These are phyloP conservation scores for Sporothrix brasiliensis DNA, from an alignment of 2,329 filamentous ascomycete genomes.

Conservation along the genomic window DNA sequence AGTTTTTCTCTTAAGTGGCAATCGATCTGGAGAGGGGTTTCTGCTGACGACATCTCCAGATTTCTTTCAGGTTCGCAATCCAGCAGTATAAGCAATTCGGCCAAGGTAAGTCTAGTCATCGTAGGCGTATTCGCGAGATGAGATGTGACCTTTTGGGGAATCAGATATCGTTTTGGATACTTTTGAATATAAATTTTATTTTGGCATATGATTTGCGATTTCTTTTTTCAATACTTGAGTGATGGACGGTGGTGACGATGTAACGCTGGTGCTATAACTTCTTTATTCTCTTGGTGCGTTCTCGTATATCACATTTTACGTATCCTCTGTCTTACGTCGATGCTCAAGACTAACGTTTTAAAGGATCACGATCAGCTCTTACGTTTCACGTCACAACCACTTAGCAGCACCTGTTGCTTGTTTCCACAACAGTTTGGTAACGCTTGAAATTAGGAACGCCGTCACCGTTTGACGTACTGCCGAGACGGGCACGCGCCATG, in stretches of 20 bases:
- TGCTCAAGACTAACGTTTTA: background rate
- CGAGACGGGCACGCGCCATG: slow-evolving; percentile 1
- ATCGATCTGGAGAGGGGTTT: background rate
- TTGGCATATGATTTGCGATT: background rate
- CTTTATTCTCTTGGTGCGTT: too few relatives aligned
- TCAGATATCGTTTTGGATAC: background rate
- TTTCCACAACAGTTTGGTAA: too few relatives aligned
- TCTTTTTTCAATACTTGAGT: background rate
- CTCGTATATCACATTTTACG: too few relatives aligned
- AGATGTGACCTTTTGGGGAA: background rate
- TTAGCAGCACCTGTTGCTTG: too few relatives aligned
- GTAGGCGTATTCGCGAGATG: background rate
- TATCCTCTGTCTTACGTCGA: too few relatives aligned
- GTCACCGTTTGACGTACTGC: slow-evolving; percentile 7
- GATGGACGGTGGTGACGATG: background rate
- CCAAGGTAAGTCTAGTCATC: slow-evolving; percentile 16
- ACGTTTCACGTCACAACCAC: background rate
- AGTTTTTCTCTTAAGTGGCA: background rate
- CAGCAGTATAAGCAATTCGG: background rate
- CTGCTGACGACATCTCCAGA: slow-evolving; percentile 22
- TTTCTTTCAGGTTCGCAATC: background rate
- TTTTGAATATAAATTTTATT: background rate
- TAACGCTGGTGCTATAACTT: too few relatives aligned
- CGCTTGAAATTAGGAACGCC: background rate
- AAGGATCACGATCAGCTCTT: background rate